phyloP scores from a whole-genome alignment of 164 flowering plant species.

The Vitis rupestris region DNA sequence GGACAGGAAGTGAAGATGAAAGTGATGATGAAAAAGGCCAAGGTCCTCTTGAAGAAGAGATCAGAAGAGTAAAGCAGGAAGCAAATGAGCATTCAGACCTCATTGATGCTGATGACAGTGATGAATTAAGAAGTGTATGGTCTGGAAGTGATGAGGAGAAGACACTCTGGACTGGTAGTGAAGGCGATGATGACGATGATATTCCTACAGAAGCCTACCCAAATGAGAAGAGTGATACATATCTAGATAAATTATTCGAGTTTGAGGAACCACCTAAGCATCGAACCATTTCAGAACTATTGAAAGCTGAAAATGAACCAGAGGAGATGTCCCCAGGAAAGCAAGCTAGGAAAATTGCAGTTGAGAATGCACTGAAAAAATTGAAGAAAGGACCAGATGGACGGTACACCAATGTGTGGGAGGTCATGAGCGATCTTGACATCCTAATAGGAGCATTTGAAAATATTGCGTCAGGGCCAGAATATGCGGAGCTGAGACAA shows the following conservation, averaged over 20 bases:
- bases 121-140: slow-evolving; percentile 85
- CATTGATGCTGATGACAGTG: slow-evolving; percentile 96
- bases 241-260: slow-evolving; percentile 84
- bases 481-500: slow-evolving; percentile 80
- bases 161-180: slow-evolving; percentile 92
- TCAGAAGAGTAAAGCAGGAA: slow-evolving; percentile 55
- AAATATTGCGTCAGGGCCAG: slow-evolving; percentile 92
- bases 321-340: slow-evolving; percentile 88
- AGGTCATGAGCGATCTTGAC: slow-evolving; percentile 89
- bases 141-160: slow-evolving; percentile 95
- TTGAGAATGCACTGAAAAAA: slow-evolving; percentile 89
- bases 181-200: slow-evolving; percentile 81
- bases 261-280: slow-evolving; percentile 84
- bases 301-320: slow-evolving; percentile 77
- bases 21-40: slow-evolving; percentile 33
- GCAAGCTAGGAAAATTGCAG: slow-evolving; percentile 92
- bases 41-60: slow-evolving; percentile 50
- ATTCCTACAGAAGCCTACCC: slow-evolving; percentile 84
- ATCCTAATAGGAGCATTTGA: slow-evolving; percentile 94
- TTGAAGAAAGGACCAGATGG: slow-evolving; percentile 98
- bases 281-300: slow-evolving; percentile 64
- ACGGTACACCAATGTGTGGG: slow-evolving; percentile 91
- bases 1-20: slow-evolving; percentile 94
- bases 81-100: slow-evolving; percentile 67
- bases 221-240: slow-evolving; percentile 75